Conservation (phyloP, 371 early-diverging fungal species). For the Massospora cicadina region DNA sequence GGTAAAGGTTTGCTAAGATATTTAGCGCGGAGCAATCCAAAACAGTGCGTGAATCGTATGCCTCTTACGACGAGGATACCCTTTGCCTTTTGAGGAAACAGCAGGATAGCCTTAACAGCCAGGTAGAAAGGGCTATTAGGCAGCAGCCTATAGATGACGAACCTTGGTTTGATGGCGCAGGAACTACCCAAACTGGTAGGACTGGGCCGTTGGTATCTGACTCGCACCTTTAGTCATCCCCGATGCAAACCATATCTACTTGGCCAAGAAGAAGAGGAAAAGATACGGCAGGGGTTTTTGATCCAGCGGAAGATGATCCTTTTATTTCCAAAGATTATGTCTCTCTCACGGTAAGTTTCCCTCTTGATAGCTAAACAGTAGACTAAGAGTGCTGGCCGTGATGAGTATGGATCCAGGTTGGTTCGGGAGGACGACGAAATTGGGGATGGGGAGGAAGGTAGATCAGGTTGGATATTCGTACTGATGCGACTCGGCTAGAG, state of each 20-base stretch:
- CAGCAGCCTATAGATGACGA: not conserved
- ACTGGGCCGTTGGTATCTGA: not conserved
- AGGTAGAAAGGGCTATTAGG: not conserved
- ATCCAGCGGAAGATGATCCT: not conserved
- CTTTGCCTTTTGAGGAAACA: not conserved
- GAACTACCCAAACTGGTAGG: not conserved
- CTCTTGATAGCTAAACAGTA: not conserved
- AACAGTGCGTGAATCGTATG: not conserved
- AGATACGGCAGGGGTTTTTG: not conserved
- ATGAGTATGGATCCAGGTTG: not conserved
- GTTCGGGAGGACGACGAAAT: not conserved
- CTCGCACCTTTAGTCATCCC: not conserved
- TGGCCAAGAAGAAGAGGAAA: not conserved
- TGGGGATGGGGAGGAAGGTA: not conserved
- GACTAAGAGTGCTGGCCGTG: not conserved
- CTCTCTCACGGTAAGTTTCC: not conserved
- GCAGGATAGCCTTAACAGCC: not conserved
- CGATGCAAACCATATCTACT: not conserved
- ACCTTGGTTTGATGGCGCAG: not conserved
- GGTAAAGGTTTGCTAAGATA: not conserved
- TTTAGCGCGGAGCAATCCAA: not conserved
- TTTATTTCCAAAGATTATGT: not conserved
- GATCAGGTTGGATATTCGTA: not conserved
- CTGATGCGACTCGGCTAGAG: not conserved
- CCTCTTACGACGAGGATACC: not conserved